Evolutionary conservation across 23 red algal species (phyloP).

Genomic region (Gracilariopsis chorda): DNA sequence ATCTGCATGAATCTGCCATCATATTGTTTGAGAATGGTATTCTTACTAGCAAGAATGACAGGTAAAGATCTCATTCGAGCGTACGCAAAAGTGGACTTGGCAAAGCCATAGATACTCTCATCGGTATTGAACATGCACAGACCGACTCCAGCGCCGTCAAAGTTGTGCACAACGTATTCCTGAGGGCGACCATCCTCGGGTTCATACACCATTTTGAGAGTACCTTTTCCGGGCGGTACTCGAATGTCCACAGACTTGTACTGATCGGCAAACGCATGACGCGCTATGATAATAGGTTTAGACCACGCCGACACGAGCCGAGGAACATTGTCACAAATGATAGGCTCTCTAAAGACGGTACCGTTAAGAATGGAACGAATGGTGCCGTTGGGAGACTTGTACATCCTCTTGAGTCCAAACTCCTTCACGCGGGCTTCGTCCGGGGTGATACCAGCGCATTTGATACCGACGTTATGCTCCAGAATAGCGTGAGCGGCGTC

Average conservation of each 20-base stretch:
- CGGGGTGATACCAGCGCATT: constrained; percentile 89
- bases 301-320: constrained; percentile 83
- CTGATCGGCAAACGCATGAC: constrained; percentile 90
- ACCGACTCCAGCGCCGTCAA: constrained; percentile 73
- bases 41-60: constrained; percentile 86
- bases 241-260: constrained; percentile 77
- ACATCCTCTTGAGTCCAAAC: constrained; percentile 89
- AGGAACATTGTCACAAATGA: constrained; percentile 78
- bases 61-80: constrained; percentile 71
- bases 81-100: constrained; percentile 74
- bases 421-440: constrained; percentile 80
- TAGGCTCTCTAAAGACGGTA: constrained; percentile 92
- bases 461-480: constrained; percentile 85
- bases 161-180: constrained; percentile 57
- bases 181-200: constrained; percentile 23
- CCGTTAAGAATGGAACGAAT: constrained; percentile 91
- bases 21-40: constrained; percentile 96
- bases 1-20: constrained; percentile 70
- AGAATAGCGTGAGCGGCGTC: constrained; percentile 88
- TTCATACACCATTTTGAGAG: constrained; percentile 58
- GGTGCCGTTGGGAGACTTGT: constrained; percentile 88
- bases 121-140: constrained; percentile 96
- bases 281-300: constrained; percentile 83
- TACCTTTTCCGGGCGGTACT: constrained; percentile 25
- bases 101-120: constrained; percentile 80